A percentile compares a stretch with the other conserved stretches of the same genome.
These are phyloP conservation scores for Poa annua DNA, from an alignment of 176 grass and related monocot genomes.

Conservation along the genomic window DNA sequence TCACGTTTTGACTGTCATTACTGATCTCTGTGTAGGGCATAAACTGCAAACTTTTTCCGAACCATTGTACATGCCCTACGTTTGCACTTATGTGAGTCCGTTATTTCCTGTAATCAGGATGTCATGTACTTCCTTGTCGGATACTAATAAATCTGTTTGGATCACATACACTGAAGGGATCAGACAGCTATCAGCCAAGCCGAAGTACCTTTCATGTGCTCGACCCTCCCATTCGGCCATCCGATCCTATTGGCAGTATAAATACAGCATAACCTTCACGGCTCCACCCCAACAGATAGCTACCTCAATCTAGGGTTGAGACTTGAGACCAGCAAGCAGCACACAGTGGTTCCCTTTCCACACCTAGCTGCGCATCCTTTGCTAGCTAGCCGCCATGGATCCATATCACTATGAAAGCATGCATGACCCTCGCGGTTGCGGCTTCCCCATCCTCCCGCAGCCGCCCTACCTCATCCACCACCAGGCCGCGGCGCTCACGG, in stretches of 20 bases:
- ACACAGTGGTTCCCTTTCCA: constrained; percentile 24
- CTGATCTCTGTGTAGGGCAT: too few relatives aligned
- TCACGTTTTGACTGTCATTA: too few relatives aligned
- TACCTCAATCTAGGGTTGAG: constrained; percentile 35
- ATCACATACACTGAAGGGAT: neutral
- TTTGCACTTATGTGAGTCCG: neutral
- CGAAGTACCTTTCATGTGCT: constrained; percentile 24
- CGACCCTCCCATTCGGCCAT: neutral
- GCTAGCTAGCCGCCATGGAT: constrained; percentile 52
- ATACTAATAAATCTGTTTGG: neutral
- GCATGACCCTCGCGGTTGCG: constrained; percentile 48
- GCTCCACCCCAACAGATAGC: constrained; percentile 39
- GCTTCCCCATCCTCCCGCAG: constrained; percentile 48
- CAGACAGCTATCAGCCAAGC: constrained; percentile 6
- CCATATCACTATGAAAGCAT: constrained; percentile 53
- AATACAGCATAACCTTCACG: constrained; percentile 31
- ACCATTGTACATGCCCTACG: neutral
- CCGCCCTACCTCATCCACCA: constrained; percentile 42
- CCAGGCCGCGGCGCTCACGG: constrained; percentile 31
- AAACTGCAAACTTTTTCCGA: neutral
- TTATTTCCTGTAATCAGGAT: neutral
- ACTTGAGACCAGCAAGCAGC: constrained; percentile 38
- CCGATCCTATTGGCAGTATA: constrained; percentile 31
- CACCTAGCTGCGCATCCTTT: constrained; percentile 36
- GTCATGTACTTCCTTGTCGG: neutral